Evolutionary conservation across 208 protist species (phyloP), one percentile per base, ranked within the genome.

Genomic region (Balamuthia mandrillaris): DNA sequence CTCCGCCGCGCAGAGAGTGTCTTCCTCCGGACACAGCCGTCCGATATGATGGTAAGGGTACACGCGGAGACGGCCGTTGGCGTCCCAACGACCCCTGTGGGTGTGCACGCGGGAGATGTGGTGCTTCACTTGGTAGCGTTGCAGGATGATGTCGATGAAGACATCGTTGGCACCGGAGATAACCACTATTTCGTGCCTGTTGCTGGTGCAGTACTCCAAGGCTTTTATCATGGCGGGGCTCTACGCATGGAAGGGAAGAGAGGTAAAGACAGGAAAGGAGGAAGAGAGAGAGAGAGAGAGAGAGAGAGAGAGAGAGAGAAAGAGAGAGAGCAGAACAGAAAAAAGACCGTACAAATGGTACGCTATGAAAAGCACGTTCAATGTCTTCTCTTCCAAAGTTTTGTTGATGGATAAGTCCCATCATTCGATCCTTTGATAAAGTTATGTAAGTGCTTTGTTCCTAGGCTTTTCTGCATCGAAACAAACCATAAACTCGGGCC

Each of bases 111-210:
- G 44, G 12, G 66, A 77, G 66, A 77, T 56, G 41, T 56, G 18
- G 1, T 77, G 44, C 9, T 33, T 16, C 9, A 77, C 54, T 5
- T 45, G 44, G 21, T 56, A 77, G 21, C 54, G 66, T 45, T 77
- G 66, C 18, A 77, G 44, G 41, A 77, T 77, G 66, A 77, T 33
- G 27, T 77, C 66, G 44, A 77, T 77, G 66, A 77, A 77, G 66
- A 77, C 49, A 21, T 77, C 66, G 66, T 77, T 77, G 66, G 66
- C 66, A 10, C 66, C 66, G 2, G 66, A 77, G 66, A 77, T 77
- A 45, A 77, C 54, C 44, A 77, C 54, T 18, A 77, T 39, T 27
- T 77, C 66, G 0, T 12, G 54, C 44, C 54, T 54, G 66, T 77
- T 51, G 16, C 16, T 3, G 29, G 49, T 77, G 66, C 66, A 77